phyloP scores from a whole-genome alignment of 2,329 filamentous ascomycete species.

The Didymosphaeria variabile region DNA sequence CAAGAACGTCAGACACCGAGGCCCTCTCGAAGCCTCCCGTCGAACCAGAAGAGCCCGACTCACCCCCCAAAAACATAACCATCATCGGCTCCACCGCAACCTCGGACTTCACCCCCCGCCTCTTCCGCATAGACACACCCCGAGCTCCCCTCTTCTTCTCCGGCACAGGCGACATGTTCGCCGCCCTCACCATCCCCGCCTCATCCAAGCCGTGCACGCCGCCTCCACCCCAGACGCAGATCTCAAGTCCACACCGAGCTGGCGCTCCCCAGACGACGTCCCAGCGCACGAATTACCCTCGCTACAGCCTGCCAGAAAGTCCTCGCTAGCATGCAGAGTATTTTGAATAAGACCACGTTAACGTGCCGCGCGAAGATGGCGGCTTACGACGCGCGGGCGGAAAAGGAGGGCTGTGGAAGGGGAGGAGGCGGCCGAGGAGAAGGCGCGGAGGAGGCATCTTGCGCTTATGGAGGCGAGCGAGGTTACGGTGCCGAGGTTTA shows the following conservation, averaged over 20 bases:
- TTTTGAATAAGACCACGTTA: constrained; percentile 73
- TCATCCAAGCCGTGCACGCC: constrained; percentile 79
- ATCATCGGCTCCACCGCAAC: constrained; percentile 82
- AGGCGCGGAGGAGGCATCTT: constrained; percentile 69
- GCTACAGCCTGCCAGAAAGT: constrained; percentile 87
- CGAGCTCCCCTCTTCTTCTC: constrained; percentile 93
- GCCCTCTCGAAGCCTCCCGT: constrained; percentile 7
- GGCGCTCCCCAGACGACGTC: constrained; percentile 80
- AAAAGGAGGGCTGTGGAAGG: constrained; percentile 56
- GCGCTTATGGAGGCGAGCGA: constrained; percentile 86
- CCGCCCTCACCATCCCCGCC: constrained; percentile 86
- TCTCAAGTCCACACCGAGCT: constrained; percentile 68
- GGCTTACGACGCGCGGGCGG: constrained; percentile 55
- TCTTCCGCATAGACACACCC: constrained; percentile 91
- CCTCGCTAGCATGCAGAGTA: constrained; percentile 88
- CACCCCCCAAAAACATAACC: constrained; percentile 61
- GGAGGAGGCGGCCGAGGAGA: constrained; percentile 54
- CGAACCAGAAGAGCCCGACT: constrained; percentile 17
- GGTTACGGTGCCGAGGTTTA: constrained; percentile 80
- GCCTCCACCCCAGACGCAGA: constrained; percentile 42
- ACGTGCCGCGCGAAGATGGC: constrained; percentile 73
- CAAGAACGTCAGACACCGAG: constrained; percentile 12
- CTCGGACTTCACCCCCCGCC: constrained; percentile 71
- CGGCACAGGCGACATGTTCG: constrained; percentile 98
- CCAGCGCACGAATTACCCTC: constrained; percentile 77